Conservation (phyloP, 2,329 filamentous ascomycete genomes). For the Rhynchosporium secalis region DNA sequence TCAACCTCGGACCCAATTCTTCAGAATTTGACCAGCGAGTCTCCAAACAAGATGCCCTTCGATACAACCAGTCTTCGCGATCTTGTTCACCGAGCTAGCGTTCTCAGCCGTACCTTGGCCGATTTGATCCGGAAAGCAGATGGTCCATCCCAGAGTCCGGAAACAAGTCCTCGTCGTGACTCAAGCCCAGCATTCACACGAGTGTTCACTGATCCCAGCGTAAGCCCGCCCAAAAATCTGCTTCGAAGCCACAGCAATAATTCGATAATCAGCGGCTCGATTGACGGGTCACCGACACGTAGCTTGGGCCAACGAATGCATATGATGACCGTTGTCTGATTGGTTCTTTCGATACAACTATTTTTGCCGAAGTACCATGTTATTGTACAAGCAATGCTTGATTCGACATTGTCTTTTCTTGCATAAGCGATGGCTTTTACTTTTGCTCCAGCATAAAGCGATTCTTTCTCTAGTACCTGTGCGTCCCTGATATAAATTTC, state of each 20-base stretch:
- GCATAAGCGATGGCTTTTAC: conserved; percentile 44
- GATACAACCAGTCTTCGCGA: conserved; percentile 69
- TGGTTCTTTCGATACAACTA: conserved; percentile 18
- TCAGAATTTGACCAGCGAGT: conserved; percentile 35
- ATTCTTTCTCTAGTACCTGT: conserved; percentile 28
- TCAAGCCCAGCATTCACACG: conserved; percentile 68
- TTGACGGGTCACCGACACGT: conserved; percentile 54
- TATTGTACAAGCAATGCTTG: conserved; percentile 35
- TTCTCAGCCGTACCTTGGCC: conserved; percentile 58
- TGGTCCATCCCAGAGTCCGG: conserved; percentile 56
- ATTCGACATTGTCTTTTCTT: conserved; percentile 38
- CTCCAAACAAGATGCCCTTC: conserved; percentile 58
- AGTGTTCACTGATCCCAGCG: conserved; percentile 63
- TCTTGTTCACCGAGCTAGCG: conserved; percentile 62
- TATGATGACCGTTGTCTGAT: conserved; percentile 61
- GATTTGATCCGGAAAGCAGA: conserved; percentile 61
- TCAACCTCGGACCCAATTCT: conserved; percentile 45
- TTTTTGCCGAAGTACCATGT: conserved; percentile 15
- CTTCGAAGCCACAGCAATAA: conserved; percentile 56
- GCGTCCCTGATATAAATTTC: conserved; percentile 28
- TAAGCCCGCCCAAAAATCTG: conserved; percentile 54
- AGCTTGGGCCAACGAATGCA: conserved; percentile 56
- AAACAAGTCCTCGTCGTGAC: conserved; percentile 50
- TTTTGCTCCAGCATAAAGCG: conserved; percentile 31
- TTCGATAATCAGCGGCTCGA: conserved; percentile 52